Percentiles rank a stretch among this genome's conserved stretches.
Evolutionary conservation across 768 basidiomycete genomes (phyloP).

Genomic region (Amanita exitialis): DNA sequence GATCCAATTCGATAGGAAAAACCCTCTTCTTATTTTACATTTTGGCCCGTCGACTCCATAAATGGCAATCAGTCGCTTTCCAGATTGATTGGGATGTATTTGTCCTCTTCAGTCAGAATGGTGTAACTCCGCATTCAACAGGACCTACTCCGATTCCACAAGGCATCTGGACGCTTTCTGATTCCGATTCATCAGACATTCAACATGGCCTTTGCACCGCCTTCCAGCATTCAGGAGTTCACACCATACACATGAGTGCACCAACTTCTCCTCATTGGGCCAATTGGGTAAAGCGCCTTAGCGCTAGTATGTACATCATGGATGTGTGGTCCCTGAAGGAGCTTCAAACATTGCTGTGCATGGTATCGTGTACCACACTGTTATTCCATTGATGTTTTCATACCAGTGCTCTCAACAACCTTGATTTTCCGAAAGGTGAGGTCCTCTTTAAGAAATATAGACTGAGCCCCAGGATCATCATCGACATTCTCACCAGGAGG

Average conservation of each 20-base stretch:
- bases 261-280: constrained; percentile 6
- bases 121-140: no score
- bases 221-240: not conserved
- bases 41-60: constrained; percentile 2
- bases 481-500: constrained; percentile 5
- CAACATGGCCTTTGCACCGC: not conserved
- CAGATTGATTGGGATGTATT: constrained; percentile 2
- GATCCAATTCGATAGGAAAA: no score
- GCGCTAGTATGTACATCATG: constrained; percentile 7
- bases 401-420: constrained; percentile 6
- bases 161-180: constrained; percentile 1
- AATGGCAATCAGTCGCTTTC: constrained; percentile 1
- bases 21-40: no score
- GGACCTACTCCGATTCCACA: no score
- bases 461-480: constrained; percentile 6
- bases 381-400: constrained; percentile 6
- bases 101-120: not conserved
- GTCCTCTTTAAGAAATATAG: constrained; percentile 8
- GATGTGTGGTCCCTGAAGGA: constrained; percentile 7
- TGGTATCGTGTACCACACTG: constrained; percentile 1
- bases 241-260: constrained; percentile 5
- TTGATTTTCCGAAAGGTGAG: constrained; percentile 5
- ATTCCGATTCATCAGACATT: not conserved
- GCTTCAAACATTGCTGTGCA: constrained; percentile 6
- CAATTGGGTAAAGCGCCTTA: constrained; percentile 7